Conservation (phyloP, 1,284 basidiomycete genomes). For the Naganishia cerealis region DNA sequence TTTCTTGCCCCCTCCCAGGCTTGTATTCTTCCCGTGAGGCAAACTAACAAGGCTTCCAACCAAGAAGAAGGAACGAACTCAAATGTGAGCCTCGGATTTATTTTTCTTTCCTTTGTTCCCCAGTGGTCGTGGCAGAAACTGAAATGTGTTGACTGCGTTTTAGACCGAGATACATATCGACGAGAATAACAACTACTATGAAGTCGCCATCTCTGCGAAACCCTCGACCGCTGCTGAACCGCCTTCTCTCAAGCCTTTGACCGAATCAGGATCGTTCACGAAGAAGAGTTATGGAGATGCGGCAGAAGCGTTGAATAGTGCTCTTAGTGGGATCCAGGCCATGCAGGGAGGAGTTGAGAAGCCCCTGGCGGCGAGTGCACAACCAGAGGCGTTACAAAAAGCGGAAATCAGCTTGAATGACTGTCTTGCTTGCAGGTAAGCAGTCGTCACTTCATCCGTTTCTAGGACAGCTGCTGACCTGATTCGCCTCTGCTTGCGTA, state of each 20-base stretch:
- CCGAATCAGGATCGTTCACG: conserved; percentile 43
- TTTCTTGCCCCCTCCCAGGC: conserved; percentile 96
- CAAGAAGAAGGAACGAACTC: conserved; percentile 35
- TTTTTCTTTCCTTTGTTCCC: background rate
- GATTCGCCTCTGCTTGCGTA: conserved; percentile 47
- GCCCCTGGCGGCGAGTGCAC: conserved; percentile 36
- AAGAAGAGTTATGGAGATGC: conserved; percentile 34
- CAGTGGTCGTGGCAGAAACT: background rate
- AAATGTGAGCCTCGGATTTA: conserved; percentile 30
- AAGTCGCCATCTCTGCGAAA: conserved; percentile 42
- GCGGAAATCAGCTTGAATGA: conserved; percentile 95
- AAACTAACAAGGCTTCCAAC: conserved; percentile 57
- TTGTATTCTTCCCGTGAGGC: conserved; percentile 90
- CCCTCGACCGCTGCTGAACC: conserved; percentile 20
- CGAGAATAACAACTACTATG: conserved; percentile 54
- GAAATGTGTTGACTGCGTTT: background rate
- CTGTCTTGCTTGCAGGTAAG: conserved; percentile 63
- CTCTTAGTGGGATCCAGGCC: conserved; percentile 70
- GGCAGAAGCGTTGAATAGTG: conserved; percentile 6
- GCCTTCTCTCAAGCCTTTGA: background rate
- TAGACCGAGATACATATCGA: conserved; percentile 87
- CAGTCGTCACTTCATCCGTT: background rate
- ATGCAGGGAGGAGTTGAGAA: conserved; percentile 15
- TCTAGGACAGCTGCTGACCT: background rate
- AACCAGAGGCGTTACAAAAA: conserved; percentile 69